A percentile compares a stretch with the other conserved stretches of the same genome.
Evolutionary conservation across 306 rosid species (phyloP).

Genomic region (Glycine tomentella): DNA sequence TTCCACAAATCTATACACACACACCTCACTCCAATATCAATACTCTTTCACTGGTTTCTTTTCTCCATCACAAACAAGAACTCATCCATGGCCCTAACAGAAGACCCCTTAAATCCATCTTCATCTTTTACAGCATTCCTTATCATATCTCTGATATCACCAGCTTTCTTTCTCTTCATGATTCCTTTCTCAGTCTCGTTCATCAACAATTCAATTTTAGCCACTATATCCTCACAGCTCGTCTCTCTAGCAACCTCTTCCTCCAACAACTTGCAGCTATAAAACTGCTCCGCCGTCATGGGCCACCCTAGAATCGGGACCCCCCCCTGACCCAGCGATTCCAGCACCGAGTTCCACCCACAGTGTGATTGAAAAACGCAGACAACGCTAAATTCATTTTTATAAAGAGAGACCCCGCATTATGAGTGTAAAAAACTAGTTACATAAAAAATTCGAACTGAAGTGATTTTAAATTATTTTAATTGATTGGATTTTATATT

Average conservation of each 20-base stretch:
- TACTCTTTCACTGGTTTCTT: too few species aligned
- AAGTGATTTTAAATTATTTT: too few species aligned
- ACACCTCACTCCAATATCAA: too few species aligned
- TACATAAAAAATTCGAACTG: too few species aligned
- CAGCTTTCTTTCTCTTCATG: constrained; percentile 60
- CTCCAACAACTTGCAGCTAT: constrained; percentile 59
- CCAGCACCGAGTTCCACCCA: constrained; percentile 84
- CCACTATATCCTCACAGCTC: constrained; percentile 41
- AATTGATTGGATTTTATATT: too few species aligned
- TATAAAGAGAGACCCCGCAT: too few species aligned
- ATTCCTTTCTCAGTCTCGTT: constrained; percentile 46
- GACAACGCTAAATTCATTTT: not conserved
- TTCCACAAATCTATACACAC: too few species aligned
- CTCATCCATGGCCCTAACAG: constrained; percentile 56
- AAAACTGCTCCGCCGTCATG: constrained; percentile 83
- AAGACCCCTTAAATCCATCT: constrained; percentile 52
- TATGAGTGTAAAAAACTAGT: too few species aligned
- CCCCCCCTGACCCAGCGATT: constrained; percentile 68
- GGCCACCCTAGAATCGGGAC: constrained; percentile 80
- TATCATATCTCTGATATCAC: constrained; percentile 37
- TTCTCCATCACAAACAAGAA: constrained; percentile 52
- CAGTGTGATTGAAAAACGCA: constrained; percentile 72
- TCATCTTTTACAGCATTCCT: constrained; percentile 47
- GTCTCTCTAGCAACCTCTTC: constrained; percentile 72
- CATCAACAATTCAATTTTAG: constrained; percentile 60